phyloP scores from a whole-genome alignment of 495 filamentous ascomycete species.

The Neurospora hispaniola region DNA sequence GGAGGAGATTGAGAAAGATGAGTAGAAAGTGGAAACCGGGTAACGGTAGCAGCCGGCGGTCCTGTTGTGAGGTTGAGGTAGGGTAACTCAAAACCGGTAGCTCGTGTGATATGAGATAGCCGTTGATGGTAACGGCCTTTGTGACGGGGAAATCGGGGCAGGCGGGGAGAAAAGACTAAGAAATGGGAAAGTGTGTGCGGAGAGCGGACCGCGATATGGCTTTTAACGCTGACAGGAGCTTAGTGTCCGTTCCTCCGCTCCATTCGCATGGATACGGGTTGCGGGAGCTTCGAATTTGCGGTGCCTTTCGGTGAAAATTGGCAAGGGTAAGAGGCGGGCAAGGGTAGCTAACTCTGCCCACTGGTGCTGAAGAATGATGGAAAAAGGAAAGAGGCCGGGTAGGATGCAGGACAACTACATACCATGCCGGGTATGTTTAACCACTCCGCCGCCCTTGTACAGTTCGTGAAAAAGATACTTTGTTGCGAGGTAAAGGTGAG shows the following conservation, averaged over 20 bases:
- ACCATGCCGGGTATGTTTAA: not conserved
- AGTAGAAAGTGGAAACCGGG: not conserved
- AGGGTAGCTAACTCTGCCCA: not conserved
- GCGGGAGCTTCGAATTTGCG: not conserved
- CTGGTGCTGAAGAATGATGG: not conserved
- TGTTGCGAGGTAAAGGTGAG: not conserved
- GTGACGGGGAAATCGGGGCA: not conserved
- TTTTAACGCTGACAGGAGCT: not conserved
- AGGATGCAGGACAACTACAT: not conserved
- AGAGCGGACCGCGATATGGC: not conserved
- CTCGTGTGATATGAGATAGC: not conserved
- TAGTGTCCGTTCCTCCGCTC: not conserved
- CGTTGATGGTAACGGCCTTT: not conserved
- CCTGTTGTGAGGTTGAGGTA: not conserved
- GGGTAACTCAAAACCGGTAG: not conserved
- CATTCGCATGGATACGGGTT: not conserved
- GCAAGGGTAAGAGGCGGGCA: not conserved
- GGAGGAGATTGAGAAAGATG: not conserved
- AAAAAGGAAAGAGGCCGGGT: not conserved
- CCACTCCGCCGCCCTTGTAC: not conserved
- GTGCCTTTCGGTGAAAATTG: not conserved
- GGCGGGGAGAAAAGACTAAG: not conserved
- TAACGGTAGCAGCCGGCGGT: not conserved
- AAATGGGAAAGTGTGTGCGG: not conserved
- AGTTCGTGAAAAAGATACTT: not conserved